Evolutionary conservation across 805 yeast species (phyloP), one percentile per base, ranked within the genome.

Genomic region (Wickerhamiella cacticola): DNA sequence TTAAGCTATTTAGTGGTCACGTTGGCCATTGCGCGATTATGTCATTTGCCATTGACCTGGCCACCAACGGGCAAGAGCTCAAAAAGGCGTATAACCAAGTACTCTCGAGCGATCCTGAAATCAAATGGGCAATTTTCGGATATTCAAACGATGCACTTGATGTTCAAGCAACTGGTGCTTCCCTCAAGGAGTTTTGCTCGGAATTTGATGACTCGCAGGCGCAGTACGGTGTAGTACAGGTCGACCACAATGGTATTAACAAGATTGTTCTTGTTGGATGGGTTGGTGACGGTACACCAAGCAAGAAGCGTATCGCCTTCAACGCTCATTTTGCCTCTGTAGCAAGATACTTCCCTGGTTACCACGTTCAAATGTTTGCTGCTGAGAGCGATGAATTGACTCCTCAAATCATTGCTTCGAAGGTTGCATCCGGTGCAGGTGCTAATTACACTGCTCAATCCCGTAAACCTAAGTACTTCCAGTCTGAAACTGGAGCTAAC

Each of bases 361-460:
- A 89, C 67, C 98, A 92, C 62, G 88, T 92, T 48, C 96, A 92
- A 66, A 79, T 92, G 55, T 87, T 96, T 43, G 97, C 97, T n/a
- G 79, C 97, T 67, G 94, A 85, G 60, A 70, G 75, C 38, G 95
- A 87, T 59, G 98, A 92, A 63, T 72, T 94, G 62, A 83, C 85
- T 56, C 82, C 82, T 39, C 72, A 72, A 22, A 94, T 82, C 51
- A 74, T 92, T 50, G 63, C 86, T 55, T 71, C 76, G 39, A 79
- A 85, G 54, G 79, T 92, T 43, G 79, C 84, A 54, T 82, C 85
- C 55, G 96, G 97, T 28, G 83, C 97, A 1, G 98, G 98, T 58
- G 95, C 98, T 15, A 79, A 95, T 60, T 92, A 92, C 67, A 80
- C 92, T 3, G 58, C 57, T 50, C 53, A 53, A 8, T 28, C 56